phyloP scores from a whole-genome alignment of 441 rosid genomes.

The Sinapis alba region DNA sequence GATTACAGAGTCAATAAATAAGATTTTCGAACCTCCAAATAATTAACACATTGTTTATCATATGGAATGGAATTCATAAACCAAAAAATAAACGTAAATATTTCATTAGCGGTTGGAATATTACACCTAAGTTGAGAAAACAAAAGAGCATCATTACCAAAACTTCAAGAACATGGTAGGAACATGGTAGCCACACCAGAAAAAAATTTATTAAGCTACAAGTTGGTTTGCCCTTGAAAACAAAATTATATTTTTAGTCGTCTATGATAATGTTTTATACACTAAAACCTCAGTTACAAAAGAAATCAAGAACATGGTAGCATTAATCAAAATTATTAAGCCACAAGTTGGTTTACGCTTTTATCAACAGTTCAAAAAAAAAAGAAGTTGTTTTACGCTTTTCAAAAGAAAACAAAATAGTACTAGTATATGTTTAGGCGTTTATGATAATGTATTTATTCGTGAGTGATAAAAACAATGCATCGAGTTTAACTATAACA shows the following conservation, averaged over 20 bases:
- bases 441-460: slow-evolving; percentile 23
- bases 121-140: too few species aligned
- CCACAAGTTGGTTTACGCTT: slow-evolving; percentile 11
- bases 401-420: not conserved
- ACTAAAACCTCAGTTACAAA: not conserved
- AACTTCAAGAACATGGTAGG: too few species aligned
- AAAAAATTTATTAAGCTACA: not conserved
- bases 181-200: not conserved
- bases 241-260: not conserved
- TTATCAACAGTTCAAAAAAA: not conserved
- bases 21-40: too few species aligned
- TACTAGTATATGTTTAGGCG: not conserved
- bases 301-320: not conserved
- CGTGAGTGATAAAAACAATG: not conserved
- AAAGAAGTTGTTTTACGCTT: not conserved
- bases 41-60: too few species aligned
- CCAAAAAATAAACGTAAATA: too few species aligned
- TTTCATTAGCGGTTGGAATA: too few species aligned
- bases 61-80: too few species aligned
- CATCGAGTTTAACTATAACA: not conserved
- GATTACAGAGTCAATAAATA: too few species aligned
- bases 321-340: not conserved
- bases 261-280: not conserved
- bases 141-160: not conserved
- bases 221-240: not conserved